These are phyloP conservation scores for Coniella lustricola DNA, from an alignment of 2,329 filamentous ascomycete species.

Conservation along the genomic window DNA sequence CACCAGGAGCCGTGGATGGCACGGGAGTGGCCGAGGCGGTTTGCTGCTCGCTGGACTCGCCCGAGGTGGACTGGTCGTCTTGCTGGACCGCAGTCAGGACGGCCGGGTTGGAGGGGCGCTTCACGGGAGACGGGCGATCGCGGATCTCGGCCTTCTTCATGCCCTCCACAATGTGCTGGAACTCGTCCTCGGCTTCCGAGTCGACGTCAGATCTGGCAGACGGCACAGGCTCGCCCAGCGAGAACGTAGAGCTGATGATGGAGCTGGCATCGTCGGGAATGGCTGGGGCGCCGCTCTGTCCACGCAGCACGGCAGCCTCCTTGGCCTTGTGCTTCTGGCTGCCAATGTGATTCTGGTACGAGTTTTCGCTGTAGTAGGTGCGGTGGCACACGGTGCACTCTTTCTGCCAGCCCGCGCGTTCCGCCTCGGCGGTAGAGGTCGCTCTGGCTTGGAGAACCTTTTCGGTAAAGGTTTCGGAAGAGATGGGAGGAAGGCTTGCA, in stretches of 20 bases:
- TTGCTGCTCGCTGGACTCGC: conserved; percentile 32
- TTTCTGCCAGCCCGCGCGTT: conserved; percentile 83
- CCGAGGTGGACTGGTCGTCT: conserved; percentile 38
- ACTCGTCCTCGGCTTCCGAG: conserved; percentile 65
- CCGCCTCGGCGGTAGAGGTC: conserved; percentile 72
- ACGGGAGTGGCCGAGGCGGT: conserved; percentile 18
- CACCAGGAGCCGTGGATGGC: conserved; percentile 24
- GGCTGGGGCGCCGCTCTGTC: conserved; percentile 27
- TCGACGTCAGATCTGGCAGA: conserved; percentile 45
- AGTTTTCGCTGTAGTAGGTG: conserved; percentile 94
- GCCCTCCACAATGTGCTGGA: conserved; percentile 69
- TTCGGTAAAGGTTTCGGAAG: conserved; percentile 88
- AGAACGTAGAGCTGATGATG: conserved; percentile 85
- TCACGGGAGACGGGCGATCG: conserved; percentile 42
- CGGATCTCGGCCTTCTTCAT: conserved; percentile 57
- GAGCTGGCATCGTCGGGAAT: conserved; percentile 68
- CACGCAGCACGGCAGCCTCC: conserved; percentile 41
- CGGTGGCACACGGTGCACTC: conserved; percentile 77
- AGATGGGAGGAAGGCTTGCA: conserved; percentile 80
- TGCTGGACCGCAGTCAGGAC: conserved; percentile 34
- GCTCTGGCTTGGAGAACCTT: conserved; percentile 92
- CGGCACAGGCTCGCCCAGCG: conserved; percentile 69
- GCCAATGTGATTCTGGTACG: conserved; percentile 83
- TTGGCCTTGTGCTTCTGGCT: conserved; percentile 83
- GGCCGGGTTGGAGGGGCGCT: conserved; percentile 46